A percentile compares a stretch with the other conserved stretches of the same genome.
phyloP scores from a whole-genome alignment of 176 grass and related monocot genomes.

The Phoenix dactylifera region DNA sequence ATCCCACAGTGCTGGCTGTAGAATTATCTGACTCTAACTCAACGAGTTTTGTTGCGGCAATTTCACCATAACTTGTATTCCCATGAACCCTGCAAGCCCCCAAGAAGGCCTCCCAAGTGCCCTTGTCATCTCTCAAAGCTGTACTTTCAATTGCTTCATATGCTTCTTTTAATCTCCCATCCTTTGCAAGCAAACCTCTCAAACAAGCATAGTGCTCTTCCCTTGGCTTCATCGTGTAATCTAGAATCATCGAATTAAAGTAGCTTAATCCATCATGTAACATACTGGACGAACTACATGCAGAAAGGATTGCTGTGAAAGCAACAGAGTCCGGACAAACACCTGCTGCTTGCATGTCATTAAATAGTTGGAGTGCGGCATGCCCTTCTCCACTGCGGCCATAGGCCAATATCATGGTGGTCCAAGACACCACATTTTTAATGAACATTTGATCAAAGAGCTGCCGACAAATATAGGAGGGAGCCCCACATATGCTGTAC shows the following conservation, averaged over 20 bases:
- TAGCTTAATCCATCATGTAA: background rate
- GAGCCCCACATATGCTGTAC: slow-evolving; percentile 1
- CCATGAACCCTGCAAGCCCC: slow-evolving; percentile 9
- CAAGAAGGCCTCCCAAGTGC: slow-evolving; percentile 5
- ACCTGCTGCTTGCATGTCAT: slow-evolving; percentile 2
- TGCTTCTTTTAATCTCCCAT: slow-evolving; percentile 5
- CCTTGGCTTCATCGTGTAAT: slow-evolving; percentile 6
- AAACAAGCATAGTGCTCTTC: slow-evolving; percentile 12
- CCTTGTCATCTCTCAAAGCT: background rate
- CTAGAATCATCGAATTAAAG: slow-evolving; percentile 4
- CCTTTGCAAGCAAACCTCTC: slow-evolving; percentile 5
- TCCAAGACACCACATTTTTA: slow-evolving; percentile 12
- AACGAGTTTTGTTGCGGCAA: background rate
- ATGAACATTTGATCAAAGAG: slow-evolving; percentile 12
- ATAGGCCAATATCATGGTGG: slow-evolving; percentile 7
- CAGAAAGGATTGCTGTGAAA: slow-evolving; percentile 6
- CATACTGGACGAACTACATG: slow-evolving; percentile 1
- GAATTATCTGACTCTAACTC: background rate
- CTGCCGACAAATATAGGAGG: background rate
- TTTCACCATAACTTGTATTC: background rate
- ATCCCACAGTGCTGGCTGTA: too few species aligned
- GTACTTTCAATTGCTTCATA: background rate
- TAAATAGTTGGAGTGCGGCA: too few species aligned
- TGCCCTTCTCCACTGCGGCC: background rate
- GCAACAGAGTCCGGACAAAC: slow-evolving; percentile 5